Percentiles rank a stretch among this genome's conserved stretches.
Evolutionary conservation across 164 flowering plant genomes (phyloP).

Genomic region (Warburgia ugandensis): DNA sequence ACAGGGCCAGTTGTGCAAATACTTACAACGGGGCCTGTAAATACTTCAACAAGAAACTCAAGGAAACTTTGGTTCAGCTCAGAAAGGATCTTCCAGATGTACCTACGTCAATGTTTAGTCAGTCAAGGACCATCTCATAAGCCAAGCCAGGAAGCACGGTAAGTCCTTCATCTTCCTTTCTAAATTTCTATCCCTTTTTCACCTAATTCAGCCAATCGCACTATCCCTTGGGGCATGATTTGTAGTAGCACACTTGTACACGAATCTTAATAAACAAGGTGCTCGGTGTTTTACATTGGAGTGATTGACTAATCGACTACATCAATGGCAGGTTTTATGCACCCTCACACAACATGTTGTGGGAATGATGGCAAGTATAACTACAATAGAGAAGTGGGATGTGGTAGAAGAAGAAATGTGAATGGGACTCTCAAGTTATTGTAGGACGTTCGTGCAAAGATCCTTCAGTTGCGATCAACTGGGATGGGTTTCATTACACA

Average conservation of each 20-base stretch:
- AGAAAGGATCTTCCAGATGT: slow-evolving; percentile 30
- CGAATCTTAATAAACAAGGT: background rate
- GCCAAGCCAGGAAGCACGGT: slow-evolving; percentile 38
- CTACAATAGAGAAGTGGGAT: slow-evolving; percentile 38
- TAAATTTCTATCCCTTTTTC: too few species aligned
- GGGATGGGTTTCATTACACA: slow-evolving; percentile 88
- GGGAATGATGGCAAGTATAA: slow-evolving; percentile 83
- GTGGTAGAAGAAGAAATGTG: slow-evolving; percentile 40
- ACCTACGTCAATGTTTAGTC: slow-evolving; percentile 53
- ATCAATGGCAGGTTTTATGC: slow-evolving; percentile 42
- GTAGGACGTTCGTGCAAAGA: slow-evolving; percentile 49
- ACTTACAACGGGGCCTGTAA: slow-evolving; percentile 45
- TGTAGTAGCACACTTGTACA: too few species aligned
- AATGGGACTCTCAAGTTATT: slow-evolving; percentile 39
- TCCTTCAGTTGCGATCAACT: slow-evolving; percentile 38
- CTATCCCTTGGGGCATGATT: background rate
- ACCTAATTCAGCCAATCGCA: too few species aligned
- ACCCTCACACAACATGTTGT: slow-evolving; percentile 56
- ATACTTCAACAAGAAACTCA: slow-evolving; percentile 33
- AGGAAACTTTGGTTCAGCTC: slow-evolving; percentile 30
- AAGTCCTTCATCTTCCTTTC: slow-evolving; percentile 2
- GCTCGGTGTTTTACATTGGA: too few species aligned
- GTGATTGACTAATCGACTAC: too few species aligned
- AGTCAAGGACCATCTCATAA: slow-evolving; percentile 36
- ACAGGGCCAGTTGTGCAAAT: slow-evolving; percentile 34